Evolutionary conservation across 495 filamentous ascomycete genomes (phyloP).

Genomic region (Neurospora sp.): DNA sequence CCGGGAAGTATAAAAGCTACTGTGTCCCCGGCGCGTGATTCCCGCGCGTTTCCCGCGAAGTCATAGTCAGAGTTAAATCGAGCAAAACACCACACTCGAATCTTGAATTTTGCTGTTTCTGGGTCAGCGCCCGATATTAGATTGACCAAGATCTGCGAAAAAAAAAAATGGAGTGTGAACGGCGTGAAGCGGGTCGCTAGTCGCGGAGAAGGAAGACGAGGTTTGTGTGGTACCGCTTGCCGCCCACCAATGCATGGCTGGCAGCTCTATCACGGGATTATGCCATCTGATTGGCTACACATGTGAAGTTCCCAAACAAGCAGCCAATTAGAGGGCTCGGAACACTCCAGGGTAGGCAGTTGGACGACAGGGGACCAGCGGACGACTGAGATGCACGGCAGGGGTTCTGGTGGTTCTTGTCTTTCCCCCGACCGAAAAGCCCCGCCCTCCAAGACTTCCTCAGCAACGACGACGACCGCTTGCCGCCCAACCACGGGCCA

Average conservation of each 20-base stretch:
- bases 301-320: conserved; percentile 8
- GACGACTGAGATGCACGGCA: neutral
- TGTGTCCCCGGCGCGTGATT: neutral
- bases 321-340: conserved; percentile 12
- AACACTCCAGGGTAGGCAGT: conserved; percentile 12
- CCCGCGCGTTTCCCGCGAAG: neutral
- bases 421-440: neutral
- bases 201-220: neutral
- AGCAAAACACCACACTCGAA: neutral
- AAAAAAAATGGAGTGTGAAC: neutral
- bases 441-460: neutral
- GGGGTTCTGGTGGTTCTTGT: neutral
- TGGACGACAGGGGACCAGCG: conserved; percentile 8
- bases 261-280: conserved; percentile 25
- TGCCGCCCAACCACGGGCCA: conserved; percentile 24
- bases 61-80: too few species aligned
- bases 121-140: neutral
- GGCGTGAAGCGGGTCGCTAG: neutral
- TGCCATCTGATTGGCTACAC: conserved; percentile 19
- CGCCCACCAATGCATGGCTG: conserved; percentile 26
- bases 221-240: conserved; percentile 22
- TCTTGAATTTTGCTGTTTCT: neutral
- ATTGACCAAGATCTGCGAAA: neutral
- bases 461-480: conserved; percentile 2
- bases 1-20: neutral